Evolutionary conservation across 768 basidiomycete species (phyloP), one percentile per base, ranked within the genome.

Genomic region (Paxillus involutus): DNA sequence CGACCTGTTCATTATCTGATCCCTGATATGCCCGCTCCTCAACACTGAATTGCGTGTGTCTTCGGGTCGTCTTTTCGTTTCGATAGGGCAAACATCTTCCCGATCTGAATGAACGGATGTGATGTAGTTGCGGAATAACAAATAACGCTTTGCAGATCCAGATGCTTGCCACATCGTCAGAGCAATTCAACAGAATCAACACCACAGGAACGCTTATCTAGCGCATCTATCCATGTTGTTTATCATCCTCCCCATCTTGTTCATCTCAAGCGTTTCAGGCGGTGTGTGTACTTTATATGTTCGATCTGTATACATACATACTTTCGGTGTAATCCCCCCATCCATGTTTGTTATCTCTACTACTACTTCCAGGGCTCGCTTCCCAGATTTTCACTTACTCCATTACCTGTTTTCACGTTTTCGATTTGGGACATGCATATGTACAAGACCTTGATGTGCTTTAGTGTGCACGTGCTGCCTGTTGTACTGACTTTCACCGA

Each of bases 1-100:
- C 69, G 75, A 42, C 74, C 75, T 24, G 58, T 84, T 55, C 83
- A 84, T 64, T 83, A 81, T 71, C 63, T 84, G 53, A 83, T 84
- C 40, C 83, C 83, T 9, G 83, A 84, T 60, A 74, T 83, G 75
- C 83, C 82, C 16, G 66, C 63, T 17, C 67, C 67, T 11, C 63
- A 58, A 59, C 61, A 73, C 32, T 67, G 55, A 67, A 54, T 44
- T 13, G 24, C 43, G 48, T 49, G 46, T 36, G 51, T 29, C 29
- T 19, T 50, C 30, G 37, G 9, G 7, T 44, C 44, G 13, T 44
- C 39, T 24, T 14, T 21, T 6, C 40, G 19, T n/a, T 45, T 36
- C 14, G 19, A 42, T 50, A 21, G 32, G 19, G 17, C 33, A 47
- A 3, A 42, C 30, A 52, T 32, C 32, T 33, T 45, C 21, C 44